These are phyloP conservation scores for Exophiala mesophila DNA, from an alignment of 2,329 filamentous ascomycete species.

Conservation along the genomic window DNA sequence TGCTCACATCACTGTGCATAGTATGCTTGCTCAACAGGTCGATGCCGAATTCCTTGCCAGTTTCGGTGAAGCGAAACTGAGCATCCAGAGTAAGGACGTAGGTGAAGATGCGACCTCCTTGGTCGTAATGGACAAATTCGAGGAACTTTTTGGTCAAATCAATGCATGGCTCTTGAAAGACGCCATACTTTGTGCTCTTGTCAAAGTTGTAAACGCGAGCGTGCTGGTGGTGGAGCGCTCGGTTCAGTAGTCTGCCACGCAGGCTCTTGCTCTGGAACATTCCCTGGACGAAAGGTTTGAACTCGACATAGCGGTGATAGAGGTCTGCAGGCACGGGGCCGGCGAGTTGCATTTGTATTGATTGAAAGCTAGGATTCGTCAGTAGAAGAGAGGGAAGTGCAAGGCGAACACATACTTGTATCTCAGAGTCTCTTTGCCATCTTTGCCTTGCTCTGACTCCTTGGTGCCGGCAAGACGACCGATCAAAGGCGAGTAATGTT, in stretches of 20 bases:
- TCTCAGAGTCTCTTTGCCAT: conserved; percentile 56
- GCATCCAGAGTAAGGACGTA: conserved; percentile 87
- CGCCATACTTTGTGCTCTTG: conserved; percentile 66
- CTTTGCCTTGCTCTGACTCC: conserved; percentile 55
- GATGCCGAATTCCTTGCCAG: conserved; percentile 90
- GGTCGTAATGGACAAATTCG: conserved; percentile 78
- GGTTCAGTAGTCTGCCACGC: conserved; percentile 73
- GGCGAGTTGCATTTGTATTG: conserved; percentile 80
- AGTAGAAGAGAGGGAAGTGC: conserved; percentile 2
- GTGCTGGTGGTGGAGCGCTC: conserved; percentile 86
- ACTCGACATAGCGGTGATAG: conserved; percentile 91
- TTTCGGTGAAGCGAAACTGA: conserved; percentile 86
- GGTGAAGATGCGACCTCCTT: conserved; percentile 82
- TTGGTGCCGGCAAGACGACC: conserved; percentile 72
- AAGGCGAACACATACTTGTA: conserved; percentile 61
- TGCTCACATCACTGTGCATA: conserved; percentile 90
- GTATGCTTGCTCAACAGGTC: conserved; percentile 92
- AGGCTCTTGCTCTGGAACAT: conserved; percentile 81
- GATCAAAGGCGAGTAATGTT: conserved; percentile 84
- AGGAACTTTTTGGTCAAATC: conserved; percentile 76
- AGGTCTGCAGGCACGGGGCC: conserved; percentile 75
- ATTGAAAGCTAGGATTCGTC: conserved; percentile 66
- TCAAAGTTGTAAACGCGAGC: conserved; percentile 85
- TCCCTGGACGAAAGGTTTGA: conserved; percentile 79
- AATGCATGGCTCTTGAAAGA: conserved; percentile 60